Conservation (phyloP, 2,329 filamentous ascomycete species). For the Aaosphaeria pasadenensis region DNA sequence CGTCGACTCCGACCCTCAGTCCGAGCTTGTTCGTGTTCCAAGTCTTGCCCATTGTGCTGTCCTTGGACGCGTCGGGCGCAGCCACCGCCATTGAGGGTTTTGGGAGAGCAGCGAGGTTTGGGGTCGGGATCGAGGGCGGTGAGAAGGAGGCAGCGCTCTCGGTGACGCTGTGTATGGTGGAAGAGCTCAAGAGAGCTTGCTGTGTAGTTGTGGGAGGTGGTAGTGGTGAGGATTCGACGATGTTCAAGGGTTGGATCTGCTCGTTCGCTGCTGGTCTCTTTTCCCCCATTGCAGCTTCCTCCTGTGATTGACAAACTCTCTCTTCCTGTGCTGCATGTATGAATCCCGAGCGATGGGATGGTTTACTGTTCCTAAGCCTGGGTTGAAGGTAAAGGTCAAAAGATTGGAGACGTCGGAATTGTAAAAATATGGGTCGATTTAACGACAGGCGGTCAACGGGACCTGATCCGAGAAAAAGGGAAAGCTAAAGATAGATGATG, state of each 20-base stretch:
- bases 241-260: no score
- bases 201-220: no score
- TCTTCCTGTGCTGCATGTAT: constrained; percentile 30
- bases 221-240: no score
- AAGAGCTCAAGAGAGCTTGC: not conserved
- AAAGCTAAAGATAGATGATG: no score
- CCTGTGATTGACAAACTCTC: constrained; percentile 22
- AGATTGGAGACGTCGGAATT: no score
- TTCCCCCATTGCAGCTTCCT: constrained; percentile 32
- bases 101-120: constrained; percentile 1
- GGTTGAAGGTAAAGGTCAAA: no score
- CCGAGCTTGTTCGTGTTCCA: constrained; percentile 79
- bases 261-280: not conserved
- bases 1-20: constrained; percentile 65
- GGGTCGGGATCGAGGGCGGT: not conserved
- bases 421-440: no score
- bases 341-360: not conserved
- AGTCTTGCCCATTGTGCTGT: constrained; percentile 2
- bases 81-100: constrained; percentile 1
- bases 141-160: no score
- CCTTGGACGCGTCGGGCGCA: not conserved
- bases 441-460: no score
- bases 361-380: no score
- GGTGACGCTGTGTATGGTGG: not conserved
- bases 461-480: no score